Evolutionary conservation across 2,329 filamentous ascomycete genomes (phyloP).

Genomic region (Leptographium galeiforme): DNA sequence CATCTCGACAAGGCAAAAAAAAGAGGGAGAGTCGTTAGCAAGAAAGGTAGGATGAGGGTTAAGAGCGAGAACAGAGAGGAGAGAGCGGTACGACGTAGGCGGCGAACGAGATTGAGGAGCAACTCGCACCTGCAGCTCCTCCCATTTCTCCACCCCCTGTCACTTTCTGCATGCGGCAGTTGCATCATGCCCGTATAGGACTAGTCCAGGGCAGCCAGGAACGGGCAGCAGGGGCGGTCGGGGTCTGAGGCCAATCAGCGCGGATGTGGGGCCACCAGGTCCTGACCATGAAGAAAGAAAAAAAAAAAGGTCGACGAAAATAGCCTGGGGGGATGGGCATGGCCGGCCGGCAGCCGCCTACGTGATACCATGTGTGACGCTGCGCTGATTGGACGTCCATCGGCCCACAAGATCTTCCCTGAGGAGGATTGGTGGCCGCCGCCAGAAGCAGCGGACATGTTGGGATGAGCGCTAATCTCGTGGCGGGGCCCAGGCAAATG

Average conservation of each 20-base stretch:
- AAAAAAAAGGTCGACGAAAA: background rate
- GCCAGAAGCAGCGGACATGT: background rate
- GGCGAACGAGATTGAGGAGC: background rate
- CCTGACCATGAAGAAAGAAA: background rate
- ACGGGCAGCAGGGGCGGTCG: background rate
- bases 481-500: constrained; percentile 6
- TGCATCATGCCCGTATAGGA: background rate
- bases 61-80: background rate
- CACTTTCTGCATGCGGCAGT: background rate
- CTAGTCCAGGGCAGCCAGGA: constrained; percentile 2
- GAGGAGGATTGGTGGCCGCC: constrained; percentile 5
- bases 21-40: background rate
- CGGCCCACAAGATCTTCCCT: background rate
- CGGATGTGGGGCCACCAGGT: background rate
- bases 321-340: background rate
- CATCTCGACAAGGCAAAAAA: constrained; percentile 3
- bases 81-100: background rate
- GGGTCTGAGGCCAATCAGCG: background rate
- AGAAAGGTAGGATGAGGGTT: background rate
- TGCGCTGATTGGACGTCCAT: background rate
- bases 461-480: constrained; percentile 10
- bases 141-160: background rate
- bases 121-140: background rate
- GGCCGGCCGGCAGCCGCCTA: background rate
- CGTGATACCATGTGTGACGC: too few relatives aligned